phyloP scores from a whole-genome alignment of 345 rosid genomes.

The Triadica sebifera region DNA sequence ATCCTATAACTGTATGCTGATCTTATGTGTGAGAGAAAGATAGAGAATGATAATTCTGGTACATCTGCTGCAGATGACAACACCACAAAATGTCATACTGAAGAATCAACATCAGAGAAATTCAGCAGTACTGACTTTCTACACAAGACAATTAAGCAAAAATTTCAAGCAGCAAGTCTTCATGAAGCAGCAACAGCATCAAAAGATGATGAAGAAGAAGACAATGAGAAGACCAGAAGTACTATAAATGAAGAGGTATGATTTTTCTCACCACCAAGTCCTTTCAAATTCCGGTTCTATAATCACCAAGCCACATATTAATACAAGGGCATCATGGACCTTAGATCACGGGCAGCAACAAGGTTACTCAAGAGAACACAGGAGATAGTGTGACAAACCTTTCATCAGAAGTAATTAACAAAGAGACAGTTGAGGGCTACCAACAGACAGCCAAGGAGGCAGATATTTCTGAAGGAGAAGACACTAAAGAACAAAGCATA shows the following conservation, averaged over 20 bases:
- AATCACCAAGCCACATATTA: not conserved
- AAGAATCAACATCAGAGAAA: slow-evolving; percentile 1
- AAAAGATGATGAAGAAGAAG: slow-evolving; percentile 16
- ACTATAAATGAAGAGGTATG: slow-evolving; percentile 22
- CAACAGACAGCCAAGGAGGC: not conserved
- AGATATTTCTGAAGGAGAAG: slow-evolving; percentile 7
- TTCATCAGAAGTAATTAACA: slow-evolving; percentile 9
- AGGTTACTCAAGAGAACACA: slow-evolving; percentile 5
- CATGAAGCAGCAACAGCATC: slow-evolving; percentile 7
- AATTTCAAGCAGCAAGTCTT: slow-evolving; percentile 8
- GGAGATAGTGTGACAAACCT: slow-evolving; percentile 8
- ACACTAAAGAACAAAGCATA: not conserved
- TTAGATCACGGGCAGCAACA: slow-evolving; percentile 1
- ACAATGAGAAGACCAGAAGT: not conserved
- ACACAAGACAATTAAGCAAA: not conserved
- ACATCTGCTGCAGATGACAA: slow-evolving; percentile 14
- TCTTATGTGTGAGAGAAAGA: not conserved
- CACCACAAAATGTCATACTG: slow-evolving; percentile 7
- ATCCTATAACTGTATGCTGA: not conserved
- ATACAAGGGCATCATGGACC: slow-evolving; percentile 16
- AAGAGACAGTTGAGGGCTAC: slow-evolving; percentile 8
- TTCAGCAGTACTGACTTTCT: not conserved
- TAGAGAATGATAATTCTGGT: not conserved
- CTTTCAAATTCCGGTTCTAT: not conserved
- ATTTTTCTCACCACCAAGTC: not conserved